These are phyloP conservation scores for Nicotiana undulata DNA, from an alignment of 257 asterid genomes.

Conservation along the genomic window DNA sequence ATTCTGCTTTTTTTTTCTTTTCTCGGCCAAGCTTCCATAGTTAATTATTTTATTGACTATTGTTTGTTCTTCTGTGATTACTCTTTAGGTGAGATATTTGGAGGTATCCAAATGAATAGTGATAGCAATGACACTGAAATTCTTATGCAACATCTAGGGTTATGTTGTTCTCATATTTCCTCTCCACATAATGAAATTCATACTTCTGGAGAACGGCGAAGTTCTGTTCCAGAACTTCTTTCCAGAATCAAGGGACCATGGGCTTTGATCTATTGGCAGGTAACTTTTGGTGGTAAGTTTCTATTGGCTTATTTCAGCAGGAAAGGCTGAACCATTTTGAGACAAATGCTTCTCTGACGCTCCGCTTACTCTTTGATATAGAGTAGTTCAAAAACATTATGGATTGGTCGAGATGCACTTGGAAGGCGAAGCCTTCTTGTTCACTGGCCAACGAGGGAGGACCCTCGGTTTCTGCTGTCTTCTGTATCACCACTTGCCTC, in stretches of 20 bases:
- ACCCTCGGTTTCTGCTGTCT: conserved; percentile 71
- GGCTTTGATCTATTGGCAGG: conserved; percentile 98
- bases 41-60: neutral
- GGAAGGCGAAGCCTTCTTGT: conserved; percentile 96
- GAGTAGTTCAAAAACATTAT: conserved; percentile 75
- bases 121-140: conserved; percentile 65
- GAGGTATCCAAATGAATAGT: conserved; percentile 49
- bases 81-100: conserved; percentile 74
- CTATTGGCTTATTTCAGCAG: conserved; percentile 16
- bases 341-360: neutral
- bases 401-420: conserved; percentile 98
- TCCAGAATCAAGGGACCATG: conserved; percentile 92
- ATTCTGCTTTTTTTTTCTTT: neutral
- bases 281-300: conserved; percentile 84
- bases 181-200: conserved; percentile 25
- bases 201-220: conserved; percentile 31
- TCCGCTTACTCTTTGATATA: conserved; percentile 20
- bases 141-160: conserved; percentile 66
- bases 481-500: conserved; percentile 76
- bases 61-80: neutral
- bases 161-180: conserved; percentile 45
- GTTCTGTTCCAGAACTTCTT: conserved; percentile 62
- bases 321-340: conserved; percentile 5
- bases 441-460: conserved; percentile 83
- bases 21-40: neutral